Percentiles rank a stretch among this genome's conserved stretches.
phyloP scores from a whole-genome alignment of 495 filamentous ascomycete genomes.

The Chaetomium fimeti region DNA sequence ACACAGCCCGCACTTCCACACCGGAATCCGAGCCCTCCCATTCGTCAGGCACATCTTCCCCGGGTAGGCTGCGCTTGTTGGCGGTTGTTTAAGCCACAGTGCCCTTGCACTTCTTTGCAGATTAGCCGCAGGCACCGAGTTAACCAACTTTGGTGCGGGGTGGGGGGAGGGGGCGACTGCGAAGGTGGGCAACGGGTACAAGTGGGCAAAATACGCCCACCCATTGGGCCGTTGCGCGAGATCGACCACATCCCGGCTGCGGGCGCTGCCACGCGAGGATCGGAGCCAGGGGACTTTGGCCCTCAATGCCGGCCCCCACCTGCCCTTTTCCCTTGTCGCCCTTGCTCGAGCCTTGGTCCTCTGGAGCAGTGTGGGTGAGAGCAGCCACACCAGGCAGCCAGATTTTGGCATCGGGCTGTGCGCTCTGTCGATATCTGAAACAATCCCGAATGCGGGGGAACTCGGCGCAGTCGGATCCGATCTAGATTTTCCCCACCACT shows the following conservation, averaged over 20 bases:
- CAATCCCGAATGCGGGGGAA: neutral
- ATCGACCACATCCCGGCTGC: constrained; percentile 2
- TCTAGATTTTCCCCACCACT: neutral
- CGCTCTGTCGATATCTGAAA: constrained; percentile 6
- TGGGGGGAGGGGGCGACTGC: neutral
- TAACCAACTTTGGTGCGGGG: constrained; percentile 10
- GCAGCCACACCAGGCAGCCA: constrained; percentile 3
- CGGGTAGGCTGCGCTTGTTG: constrained; percentile 9
- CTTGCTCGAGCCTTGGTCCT: neutral
- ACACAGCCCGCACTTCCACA: neutral
- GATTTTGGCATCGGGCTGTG: constrained; percentile 9
- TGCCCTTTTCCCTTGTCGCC: too few species aligned
- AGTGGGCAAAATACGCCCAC: constrained; percentile 7
- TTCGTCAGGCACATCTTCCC: neutral
- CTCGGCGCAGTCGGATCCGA: neutral
- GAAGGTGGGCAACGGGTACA: neutral
- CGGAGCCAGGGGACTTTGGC: constrained; percentile 3
- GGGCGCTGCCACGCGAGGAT: constrained; percentile 11
- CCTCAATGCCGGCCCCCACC: neutral
- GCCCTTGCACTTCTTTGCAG: constrained; percentile 1
- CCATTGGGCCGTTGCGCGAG: constrained; percentile 4
- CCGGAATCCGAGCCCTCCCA: neutral
- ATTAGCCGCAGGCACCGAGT: constrained; percentile 23
- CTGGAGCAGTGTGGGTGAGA: neutral
- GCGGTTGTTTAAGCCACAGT: constrained; percentile 19